Conservation (phyloP, 345 rosid genomes). For the Firmiana major region DNA sequence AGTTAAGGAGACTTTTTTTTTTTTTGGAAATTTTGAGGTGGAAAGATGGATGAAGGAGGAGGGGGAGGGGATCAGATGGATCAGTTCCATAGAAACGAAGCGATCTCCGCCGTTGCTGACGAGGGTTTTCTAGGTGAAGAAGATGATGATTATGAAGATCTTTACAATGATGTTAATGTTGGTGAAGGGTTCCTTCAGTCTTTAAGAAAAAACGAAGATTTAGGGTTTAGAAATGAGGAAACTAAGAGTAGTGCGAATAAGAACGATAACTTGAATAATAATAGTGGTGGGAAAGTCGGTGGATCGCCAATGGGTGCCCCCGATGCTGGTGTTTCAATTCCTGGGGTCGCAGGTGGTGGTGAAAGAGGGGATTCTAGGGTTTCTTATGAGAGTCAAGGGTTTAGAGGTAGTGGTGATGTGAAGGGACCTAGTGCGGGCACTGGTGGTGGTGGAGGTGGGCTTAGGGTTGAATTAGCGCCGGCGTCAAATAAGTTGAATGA, state of each 20-base stretch:
- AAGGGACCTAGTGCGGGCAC: not conserved
- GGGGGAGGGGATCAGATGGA: not conserved
- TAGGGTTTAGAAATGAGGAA: conserved; percentile 1
- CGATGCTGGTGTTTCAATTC: not conserved
- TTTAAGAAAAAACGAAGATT: not conserved
- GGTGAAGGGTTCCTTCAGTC: conserved; percentile 13
- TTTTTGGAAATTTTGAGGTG: not conserved
- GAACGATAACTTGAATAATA: not conserved
- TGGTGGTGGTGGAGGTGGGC: not conserved
- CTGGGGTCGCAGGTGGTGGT: not conserved
- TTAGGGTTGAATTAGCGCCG: conserved; percentile 6
- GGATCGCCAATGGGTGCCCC: not conserved
- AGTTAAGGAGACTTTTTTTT: not conserved
- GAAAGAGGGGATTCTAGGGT: conserved; percentile 1
- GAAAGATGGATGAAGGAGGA: conserved; percentile 8
- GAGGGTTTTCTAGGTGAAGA: conserved; percentile 10
- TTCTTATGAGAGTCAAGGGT: conserved; percentile 9
- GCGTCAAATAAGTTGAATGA: not conserved
- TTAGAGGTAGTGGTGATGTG: conserved; percentile 1
- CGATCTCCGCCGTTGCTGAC: conserved; percentile 5
- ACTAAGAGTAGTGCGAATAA: not conserved
- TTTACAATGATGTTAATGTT: conserved; percentile 11
- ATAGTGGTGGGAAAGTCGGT: conserved; percentile 1
- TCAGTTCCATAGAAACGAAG: conserved; percentile 6
- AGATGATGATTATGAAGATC: conserved; percentile 14